Base-by-base conservation (phyloP, 2,329 filamentous ascomycete genomes). In the Domatiomyces catenatus region DNA sequence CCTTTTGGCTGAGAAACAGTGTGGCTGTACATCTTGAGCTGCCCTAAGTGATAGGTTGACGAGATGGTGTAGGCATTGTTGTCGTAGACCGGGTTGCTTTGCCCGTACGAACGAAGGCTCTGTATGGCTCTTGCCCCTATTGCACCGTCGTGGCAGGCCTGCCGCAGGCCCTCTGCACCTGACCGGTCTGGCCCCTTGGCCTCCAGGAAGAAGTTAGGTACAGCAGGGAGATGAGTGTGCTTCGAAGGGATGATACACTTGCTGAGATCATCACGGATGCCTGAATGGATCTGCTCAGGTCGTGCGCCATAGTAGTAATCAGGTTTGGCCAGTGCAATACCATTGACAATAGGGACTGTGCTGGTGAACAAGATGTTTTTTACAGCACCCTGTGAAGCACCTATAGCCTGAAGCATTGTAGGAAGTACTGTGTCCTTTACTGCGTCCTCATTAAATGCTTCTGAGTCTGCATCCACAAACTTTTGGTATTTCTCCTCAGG, bases 191-290 rank as follows among this genome's bases (percentile, higher is more conserved):
- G 66, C 1, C 64, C 65, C 52, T 71, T 71, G 0, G 57, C 64
- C 47, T 66, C 66, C 0, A 71, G 18, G 51, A 72, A 72, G 51
- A 71, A 68, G 57, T 72, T 71, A 2, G 67, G 68, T 28, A 56
- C 61, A 5, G 66, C 52, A 0, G 66, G 67, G 51, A 59, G 59
- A 47, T 60, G 55, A 12, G 48, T 28, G 46, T 59, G 56, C 18
- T 59, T 64, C 3, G 63, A 64, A 52, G 63, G 63, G 17, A 64
- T 52, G 47, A 67, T 65, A 15, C 48, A 53, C 22, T 52, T 17
- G n/a, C 52, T 50, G 42, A 58, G 56, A 47, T 56, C 53, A 48
- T 58, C 53, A 36, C 62, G 60, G 44, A 66, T 50, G 28, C 57
- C 20, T 53, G 53, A 59, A 24, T 58, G 50, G 8, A 66, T 56